Evolutionary conservation across 495 filamentous ascomycete genomes (phyloP), one percentile per base, ranked within the genome.

Genomic region (Penicillium flavigenum): DNA sequence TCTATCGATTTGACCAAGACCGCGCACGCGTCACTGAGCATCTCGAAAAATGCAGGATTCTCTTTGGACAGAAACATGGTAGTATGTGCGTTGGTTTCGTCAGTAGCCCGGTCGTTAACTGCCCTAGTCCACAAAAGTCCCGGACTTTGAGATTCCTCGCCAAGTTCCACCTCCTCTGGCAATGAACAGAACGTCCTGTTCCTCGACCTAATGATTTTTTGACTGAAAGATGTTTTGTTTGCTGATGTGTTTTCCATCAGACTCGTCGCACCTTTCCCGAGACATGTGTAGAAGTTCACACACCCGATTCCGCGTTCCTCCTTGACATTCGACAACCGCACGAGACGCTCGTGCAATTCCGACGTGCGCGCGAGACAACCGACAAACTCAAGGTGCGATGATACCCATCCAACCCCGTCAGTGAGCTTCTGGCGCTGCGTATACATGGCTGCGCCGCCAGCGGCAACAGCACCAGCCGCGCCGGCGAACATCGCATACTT

Each of bases 371-470:
- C 86, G 4, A 98, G 80, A 65, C 89, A 93, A 1, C 92, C 92
- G 2, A 98, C 87, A 63, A 98, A 98, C 68, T 92, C 91, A n/a
- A 98, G 84, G 74, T 98, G 95, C 16, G 88, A 91, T 10, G 86
- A 85, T 16, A 89, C 89, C 92, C 92, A 98, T 36, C 70, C 76
- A 74, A 85, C 85, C 0, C 89, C 86, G 20, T 85, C 77, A 0
- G 78, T 81, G 36, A 98, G 79, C 38, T 89, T 83, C 10, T 96
- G 88, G 16, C 89, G 81, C 62, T 92, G 90, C 39, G 90, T 70
- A 70, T 96, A 98, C 14, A 92, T 86, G 1, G 90, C 91, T 10
- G 90, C 91, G 6, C 90, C 89, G n/a, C 88, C 91, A 0, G 91
- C 93, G 0, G 90, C 89, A 0, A 95, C 81, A 2, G 90, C 90